Evolutionary conservation across 179 eudicot species (phyloP).

Genomic region (Gypsophila paniculata): DNA sequence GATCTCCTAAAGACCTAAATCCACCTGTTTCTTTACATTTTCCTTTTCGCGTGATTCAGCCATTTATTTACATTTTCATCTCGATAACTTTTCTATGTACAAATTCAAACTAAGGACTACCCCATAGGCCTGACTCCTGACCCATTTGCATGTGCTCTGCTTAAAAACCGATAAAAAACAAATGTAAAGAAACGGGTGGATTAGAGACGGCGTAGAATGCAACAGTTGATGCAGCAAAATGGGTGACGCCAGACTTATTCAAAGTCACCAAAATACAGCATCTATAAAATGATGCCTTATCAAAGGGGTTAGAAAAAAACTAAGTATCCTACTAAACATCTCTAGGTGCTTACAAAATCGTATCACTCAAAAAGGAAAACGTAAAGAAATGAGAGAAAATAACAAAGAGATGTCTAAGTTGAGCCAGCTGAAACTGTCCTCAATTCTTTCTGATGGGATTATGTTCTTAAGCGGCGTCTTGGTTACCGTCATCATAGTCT

Average conservation of each 20-base stretch:
- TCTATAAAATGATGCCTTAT: not conserved
- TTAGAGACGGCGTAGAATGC: too few relatives aligned
- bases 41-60: too few relatives aligned
- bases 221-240: too few relatives aligned
- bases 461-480: constrained; percentile 19
- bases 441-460: constrained; percentile 14
- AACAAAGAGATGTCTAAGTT: constrained; percentile 6
- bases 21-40: too few relatives aligned
- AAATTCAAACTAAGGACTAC: too few relatives aligned
- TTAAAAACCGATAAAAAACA: too few relatives aligned
- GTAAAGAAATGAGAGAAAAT: not conserved
- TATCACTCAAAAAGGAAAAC: not conserved
- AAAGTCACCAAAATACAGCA: constrained; percentile 1
- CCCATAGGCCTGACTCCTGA: too few relatives aligned
- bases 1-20: too few relatives aligned
- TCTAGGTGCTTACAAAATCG: not conserved
- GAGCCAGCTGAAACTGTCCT: not conserved
- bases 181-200: too few relatives aligned
- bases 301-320: not conserved
- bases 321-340: constrained; percentile 7
- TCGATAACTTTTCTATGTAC: too few relatives aligned
- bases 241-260: not conserved
- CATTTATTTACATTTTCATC: too few relatives aligned
- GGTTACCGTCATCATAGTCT: constrained; percentile 8
- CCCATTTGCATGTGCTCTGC: too few relatives aligned